Evolutionary conservation across 805 yeast genomes (phyloP).

Genomic region (Torulaspora indica): DNA sequence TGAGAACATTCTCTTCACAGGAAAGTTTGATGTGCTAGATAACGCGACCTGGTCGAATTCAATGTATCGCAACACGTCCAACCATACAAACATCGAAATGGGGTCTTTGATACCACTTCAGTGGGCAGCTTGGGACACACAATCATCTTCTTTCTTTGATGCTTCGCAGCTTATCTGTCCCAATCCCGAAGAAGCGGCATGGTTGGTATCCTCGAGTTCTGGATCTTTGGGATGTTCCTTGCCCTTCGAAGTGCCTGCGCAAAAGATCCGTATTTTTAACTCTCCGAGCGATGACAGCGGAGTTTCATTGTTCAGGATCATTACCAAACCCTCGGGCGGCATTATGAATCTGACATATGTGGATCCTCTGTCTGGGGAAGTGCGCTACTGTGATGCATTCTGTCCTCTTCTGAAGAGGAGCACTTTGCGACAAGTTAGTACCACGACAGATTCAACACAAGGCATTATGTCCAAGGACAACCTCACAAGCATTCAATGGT

Average conservation of each 20-base stretch:
- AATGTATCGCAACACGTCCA: conserved; percentile 18
- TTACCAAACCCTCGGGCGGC: conserved; percentile 74
- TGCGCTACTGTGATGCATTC: conserved; percentile 73
- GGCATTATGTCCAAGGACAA: conserved; percentile 32
- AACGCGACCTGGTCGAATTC: conserved; percentile 39
- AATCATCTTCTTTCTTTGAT: conserved; percentile 36
- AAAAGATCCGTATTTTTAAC: conserved; percentile 68
- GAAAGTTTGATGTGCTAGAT: conserved; percentile 62
- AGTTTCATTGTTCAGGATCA: conserved; percentile 61
- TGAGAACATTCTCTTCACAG: conserved; percentile 70
- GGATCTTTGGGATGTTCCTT: conserved; percentile 66
- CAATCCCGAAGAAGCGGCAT: conserved; percentile 36
- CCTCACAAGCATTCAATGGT: conserved; percentile 37
- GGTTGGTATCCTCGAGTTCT: conserved; percentile 49
- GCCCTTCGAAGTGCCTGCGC: conserved; percentile 55
- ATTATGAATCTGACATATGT: conserved; percentile 88
- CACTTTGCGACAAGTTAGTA: conserved; percentile 32
- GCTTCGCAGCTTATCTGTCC: conserved; percentile 55
- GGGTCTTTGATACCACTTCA: conserved; percentile 59
- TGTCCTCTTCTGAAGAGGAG: conserved; percentile 62
- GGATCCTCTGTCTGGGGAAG: conserved; percentile 62
- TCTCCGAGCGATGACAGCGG: conserved; percentile 44
- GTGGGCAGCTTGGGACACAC: conserved; percentile 50
- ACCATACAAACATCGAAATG: conserved; percentile 38
- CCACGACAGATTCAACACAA: conserved; percentile 10